These are phyloP conservation scores for Fremontodendron californicum DNA, from an alignment of 345 rosid species.

Conservation along the genomic window DNA sequence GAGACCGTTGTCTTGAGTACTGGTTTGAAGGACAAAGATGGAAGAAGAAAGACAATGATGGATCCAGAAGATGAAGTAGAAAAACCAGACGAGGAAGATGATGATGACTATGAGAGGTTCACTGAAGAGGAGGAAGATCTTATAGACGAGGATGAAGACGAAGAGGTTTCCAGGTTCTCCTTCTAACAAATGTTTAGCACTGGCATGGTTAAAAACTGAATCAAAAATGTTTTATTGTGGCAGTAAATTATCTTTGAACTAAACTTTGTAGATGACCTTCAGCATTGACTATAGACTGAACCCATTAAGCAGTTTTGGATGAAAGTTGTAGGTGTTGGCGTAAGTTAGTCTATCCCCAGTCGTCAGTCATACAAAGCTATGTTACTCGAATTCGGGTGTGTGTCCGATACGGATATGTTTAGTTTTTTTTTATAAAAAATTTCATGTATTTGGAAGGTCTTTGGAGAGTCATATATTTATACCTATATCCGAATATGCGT, in stretches of 20 bases:
- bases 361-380: no score
- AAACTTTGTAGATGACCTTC: background rate
- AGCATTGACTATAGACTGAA: background rate
- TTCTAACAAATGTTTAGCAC: conserved; percentile 2
- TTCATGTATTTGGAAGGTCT: no score
- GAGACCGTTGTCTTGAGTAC: conserved; percentile 68
- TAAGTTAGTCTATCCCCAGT: background rate
- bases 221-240: background rate
- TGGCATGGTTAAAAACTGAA: background rate
- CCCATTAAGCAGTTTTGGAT: background rate
- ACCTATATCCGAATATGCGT: no score
- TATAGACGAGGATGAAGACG: conserved; percentile 61
- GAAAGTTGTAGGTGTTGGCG: background rate
- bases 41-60: conserved; percentile 28
- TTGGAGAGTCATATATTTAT: no score
- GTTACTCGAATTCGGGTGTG: no score
- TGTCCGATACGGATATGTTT: no score
- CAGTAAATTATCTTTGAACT: background rate
- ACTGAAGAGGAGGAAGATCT: conserved; percentile 35
- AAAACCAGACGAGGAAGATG: conserved; percentile 34
- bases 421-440: no score
- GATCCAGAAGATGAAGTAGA: conserved; percentile 42
- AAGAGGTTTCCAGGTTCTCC: conserved; percentile 45
- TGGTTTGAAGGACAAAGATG: conserved; percentile 47
- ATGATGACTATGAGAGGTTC: conserved; percentile 26